Base-by-base conservation (phyloP, 2,329 filamentous ascomycete genomes). In the Immersiporthe knoxdaviesiana region DNA sequence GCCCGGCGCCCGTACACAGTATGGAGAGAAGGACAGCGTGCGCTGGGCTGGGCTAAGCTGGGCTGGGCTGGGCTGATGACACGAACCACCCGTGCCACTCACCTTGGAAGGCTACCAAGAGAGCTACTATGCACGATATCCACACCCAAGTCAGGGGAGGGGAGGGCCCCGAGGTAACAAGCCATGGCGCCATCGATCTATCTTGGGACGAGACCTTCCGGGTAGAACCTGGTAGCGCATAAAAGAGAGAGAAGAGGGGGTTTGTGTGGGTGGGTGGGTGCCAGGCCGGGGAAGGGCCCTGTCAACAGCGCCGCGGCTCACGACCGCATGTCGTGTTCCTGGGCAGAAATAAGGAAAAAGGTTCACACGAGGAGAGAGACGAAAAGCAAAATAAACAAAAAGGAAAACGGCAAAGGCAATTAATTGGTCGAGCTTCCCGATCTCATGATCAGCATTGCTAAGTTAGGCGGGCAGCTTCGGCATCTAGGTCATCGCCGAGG, bases 81-180 rank as follows among this genome's bases (percentile, higher is more conserved):
- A 62, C 32, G 8, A 12, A 37, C n/a, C n/a, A n/a, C n/a, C n/a
- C n/a, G n/a, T n/a, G n/a, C n/a, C 59, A 41, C 39, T n/a, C 39
- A 30, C 58, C 16, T 24, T 32, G 2, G 32, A 30, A 16, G 18
- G 18, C 21, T n/a, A 47, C 44, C 44, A 47, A 4, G 35, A n/a
- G n/a, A n/a, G n/a, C n/a, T 35, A 35, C 35, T 35, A 35, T 8
- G 8, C 35, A 35, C 35, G 35, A 18, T 44, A 18, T 21, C 24
- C 44, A 47, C 27, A 52, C 44, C 27, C 27, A 54, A 16, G 30
- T 27, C 44, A 63, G 62, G 62, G n/a, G n/a, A n/a, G n/a, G 62
- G 62, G 62, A 14, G 21, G 41, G 21, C 12, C 44, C 44, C 44
- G 24, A 63, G 44, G 62, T 52, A 63, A 63, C 41, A 30, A 62